phyloP scores from a whole-genome alignment of 2,329 filamentous ascomycete genomes.

The Fusarium continuum region DNA sequence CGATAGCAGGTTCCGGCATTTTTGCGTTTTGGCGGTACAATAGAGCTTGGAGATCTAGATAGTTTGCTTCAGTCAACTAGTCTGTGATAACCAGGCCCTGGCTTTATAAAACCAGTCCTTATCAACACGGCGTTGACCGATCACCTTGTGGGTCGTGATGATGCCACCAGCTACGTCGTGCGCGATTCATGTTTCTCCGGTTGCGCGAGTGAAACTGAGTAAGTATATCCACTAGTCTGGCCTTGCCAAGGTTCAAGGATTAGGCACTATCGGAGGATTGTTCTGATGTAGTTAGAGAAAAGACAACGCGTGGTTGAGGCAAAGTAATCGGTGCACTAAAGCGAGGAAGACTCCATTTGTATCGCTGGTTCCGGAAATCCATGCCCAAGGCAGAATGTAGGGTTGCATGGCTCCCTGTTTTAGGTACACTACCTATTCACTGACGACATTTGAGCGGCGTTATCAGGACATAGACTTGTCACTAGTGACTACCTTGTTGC shows the following conservation, averaged over 20 bases:
- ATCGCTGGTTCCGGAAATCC: background rate
- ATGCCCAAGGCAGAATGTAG: background rate
- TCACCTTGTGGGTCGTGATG: background rate
- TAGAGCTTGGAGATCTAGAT: background rate
- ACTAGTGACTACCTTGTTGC: too few species aligned
- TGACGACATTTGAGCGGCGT: too few species aligned
- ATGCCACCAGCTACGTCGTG: background rate
- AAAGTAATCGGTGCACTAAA: background rate
- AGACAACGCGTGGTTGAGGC: background rate
- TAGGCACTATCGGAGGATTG: background rate
- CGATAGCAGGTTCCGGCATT: background rate
- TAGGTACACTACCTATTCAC: too few species aligned
- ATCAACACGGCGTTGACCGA: background rate
- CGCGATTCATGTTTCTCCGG: too few species aligned
- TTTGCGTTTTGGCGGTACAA: background rate
- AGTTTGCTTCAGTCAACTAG: background rate
- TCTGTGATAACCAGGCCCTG: background rate
- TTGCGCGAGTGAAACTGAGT: too few species aligned
- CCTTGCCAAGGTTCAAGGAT: too few species aligned
- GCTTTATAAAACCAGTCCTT: background rate
- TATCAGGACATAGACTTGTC: too few species aligned
- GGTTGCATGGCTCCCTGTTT: background rate
- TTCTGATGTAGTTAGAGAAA: background rate
- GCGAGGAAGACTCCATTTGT: background rate
- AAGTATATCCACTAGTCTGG: background rate